Base-by-base conservation (phyloP, 108 stramenopile genomes). In the Craspedostauros australis region DNA sequence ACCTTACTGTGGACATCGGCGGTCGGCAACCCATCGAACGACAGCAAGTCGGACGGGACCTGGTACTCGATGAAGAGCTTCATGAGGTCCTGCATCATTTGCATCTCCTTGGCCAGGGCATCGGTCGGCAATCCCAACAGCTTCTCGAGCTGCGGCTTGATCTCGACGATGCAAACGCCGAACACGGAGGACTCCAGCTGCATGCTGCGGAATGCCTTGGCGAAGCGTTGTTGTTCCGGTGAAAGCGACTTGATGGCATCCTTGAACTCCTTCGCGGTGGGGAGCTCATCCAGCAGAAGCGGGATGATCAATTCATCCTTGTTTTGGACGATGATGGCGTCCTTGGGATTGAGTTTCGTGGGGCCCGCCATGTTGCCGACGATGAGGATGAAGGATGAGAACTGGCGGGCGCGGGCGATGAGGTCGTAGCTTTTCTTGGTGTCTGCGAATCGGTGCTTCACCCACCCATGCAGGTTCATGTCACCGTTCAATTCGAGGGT, bases 291-390 rank as follows among this genome's bases (percentile, higher is more conserved):
- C 31, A 93, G 40, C 4, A 89, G 55, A 22, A 95, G 55, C 1
- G 91, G 88, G 27, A 95, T 80, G 16, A 83, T 42, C 1, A 91
- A 54, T 38, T 93, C 89, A 49, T 95, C 94, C 78, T 92, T 95
- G 72, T 95, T 90, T 31, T 76, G 65, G 3, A 95, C 24, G 19
- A 95, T 84, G 41, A 91, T 79, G 1, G 89, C 94, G 57, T 89
- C 72, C 65, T 87, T 69, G 5, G 94, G 90, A 5, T 84, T 70
- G 40, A 95, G 60, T 0, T 49, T 44, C 23, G 76, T 50, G 2
- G 70, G 51, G 1, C 80, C 79, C 6, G 75, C 48, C 57, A 95
- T 88, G 7, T 54, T 84, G 12, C 94, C 94, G 39, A 93, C 53
- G 5, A 93, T 45, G 12, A 93, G 60, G 11, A 93, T 43, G 40